Conservation (phyloP, 352 stramenopile species). For the Phytophthora pluvialis region DNA sequence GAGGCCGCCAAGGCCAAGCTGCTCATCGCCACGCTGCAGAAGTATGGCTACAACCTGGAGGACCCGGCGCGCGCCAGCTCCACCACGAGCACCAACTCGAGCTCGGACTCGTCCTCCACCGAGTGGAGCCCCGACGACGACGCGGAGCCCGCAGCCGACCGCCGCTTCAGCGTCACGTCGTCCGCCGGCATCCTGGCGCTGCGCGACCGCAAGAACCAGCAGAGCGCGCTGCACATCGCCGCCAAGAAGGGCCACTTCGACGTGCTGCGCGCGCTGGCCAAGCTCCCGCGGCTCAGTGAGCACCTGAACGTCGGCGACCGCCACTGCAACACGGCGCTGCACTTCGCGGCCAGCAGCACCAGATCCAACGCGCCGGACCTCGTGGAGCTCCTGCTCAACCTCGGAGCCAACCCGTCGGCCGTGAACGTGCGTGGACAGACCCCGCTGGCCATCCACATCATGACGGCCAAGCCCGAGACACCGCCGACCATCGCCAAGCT, state of each 20-base stretch:
- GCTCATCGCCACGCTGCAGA: slow-evolving; percentile 84
- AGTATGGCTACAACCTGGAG: slow-evolving; percentile 84
- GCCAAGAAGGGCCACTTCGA: slow-evolving; percentile 87
- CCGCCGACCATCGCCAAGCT: slow-evolving; percentile 53
- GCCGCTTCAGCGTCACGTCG: slow-evolving; percentile 37
- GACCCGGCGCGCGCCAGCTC: slow-evolving; percentile 38
- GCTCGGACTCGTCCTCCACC: slow-evolving; percentile 36
- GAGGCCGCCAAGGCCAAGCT: slow-evolving; percentile 67
- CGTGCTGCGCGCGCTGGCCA: slow-evolving; percentile 78
- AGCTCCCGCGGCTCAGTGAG: slow-evolving; percentile 71
- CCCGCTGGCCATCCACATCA: slow-evolving; percentile 83
- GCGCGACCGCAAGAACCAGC: slow-evolving; percentile 84
- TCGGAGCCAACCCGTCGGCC: slow-evolving; percentile 64
- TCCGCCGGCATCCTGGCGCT: slow-evolving; percentile 76
- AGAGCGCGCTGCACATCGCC: slow-evolving; percentile 85
- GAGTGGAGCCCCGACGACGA: slow-evolving; percentile 47
- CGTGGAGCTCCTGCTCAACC: slow-evolving; percentile 70
- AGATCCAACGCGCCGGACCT: slow-evolving; percentile 65
- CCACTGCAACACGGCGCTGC: slow-evolving; percentile 82
- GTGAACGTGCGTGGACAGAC: slow-evolving; percentile 87
- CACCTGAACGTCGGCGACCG: slow-evolving; percentile 81
- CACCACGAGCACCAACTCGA: slow-evolving; percentile 36
- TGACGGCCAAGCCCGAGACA: slow-evolving; percentile 73
- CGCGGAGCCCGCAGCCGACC: slow-evolving; percentile 27
- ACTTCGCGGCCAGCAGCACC: slow-evolving; percentile 77